A percentile compares a stretch with the other conserved stretches of the same genome.
Evolutionary conservation across 352 stramenopile species (phyloP).

Genomic region (Aphanomyces invadans): DNA sequence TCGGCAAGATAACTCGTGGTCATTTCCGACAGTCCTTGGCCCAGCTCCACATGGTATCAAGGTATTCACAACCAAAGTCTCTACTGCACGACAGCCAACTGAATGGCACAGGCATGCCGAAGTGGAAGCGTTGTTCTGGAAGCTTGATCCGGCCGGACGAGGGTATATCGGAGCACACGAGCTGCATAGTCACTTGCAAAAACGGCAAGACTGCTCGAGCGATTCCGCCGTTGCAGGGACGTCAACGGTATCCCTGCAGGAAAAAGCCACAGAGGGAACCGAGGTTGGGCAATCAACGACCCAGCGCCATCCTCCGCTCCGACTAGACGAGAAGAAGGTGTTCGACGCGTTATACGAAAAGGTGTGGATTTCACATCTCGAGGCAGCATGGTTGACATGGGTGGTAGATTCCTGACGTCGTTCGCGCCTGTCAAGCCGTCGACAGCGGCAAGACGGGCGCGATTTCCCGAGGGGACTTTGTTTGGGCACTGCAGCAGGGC

Average conservation of each 20-base stretch:
- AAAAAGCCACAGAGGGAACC: no score
- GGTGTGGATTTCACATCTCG: background rate
- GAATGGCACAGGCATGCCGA: conserved; percentile 65
- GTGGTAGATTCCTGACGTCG: conserved; percentile 34
- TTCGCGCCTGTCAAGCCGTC: conserved; percentile 22
- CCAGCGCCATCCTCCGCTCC: conserved; percentile 28
- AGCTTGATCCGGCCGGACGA: conserved; percentile 50
- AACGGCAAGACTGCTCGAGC: no score
- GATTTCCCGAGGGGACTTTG: conserved; percentile 39
- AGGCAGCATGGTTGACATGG: no score
- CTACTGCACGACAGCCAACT: no score
- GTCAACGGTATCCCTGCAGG: no score
- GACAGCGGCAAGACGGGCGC: background rate
- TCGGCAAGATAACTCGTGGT: conserved; percentile 55
- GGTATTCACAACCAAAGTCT: no score
- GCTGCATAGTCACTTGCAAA: conserved; percentile 59
- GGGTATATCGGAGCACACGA: conserved; percentile 51
- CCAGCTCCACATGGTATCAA: conserved; percentile 47
- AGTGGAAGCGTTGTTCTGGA: conserved; percentile 66
- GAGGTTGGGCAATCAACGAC: no score
- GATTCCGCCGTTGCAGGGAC: no score
- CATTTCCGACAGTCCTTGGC: conserved; percentile 68
- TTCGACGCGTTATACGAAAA: background rate
- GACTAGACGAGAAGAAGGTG: conserved; percentile 1
- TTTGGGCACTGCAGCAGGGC: background rate